phyloP scores from a whole-genome alignment of 176 grass and related monocot genomes.

The Bothriochloa decipiens region DNA sequence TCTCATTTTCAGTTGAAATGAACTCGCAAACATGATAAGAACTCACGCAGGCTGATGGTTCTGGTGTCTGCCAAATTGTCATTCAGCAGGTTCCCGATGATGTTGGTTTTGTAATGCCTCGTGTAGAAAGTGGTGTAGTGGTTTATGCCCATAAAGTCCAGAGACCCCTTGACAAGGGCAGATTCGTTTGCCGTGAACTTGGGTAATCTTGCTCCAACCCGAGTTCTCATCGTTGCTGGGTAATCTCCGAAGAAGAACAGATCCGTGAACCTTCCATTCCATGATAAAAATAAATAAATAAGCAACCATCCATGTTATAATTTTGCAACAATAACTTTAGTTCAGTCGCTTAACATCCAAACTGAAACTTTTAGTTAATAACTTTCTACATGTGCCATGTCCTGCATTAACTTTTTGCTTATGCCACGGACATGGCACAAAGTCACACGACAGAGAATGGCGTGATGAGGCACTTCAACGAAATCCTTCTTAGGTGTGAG shows the following conservation, averaged over 20 bases:
- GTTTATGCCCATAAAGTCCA: constrained; percentile 98
- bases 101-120: constrained; percentile 56
- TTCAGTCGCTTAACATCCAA: constrained; percentile 67
- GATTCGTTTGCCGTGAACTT: constrained; percentile 67
- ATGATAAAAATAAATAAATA: not conserved
- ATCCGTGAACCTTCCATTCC: constrained; percentile 86
- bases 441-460: too few species aligned
- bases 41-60: constrained; percentile 76
- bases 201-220: constrained; percentile 69
- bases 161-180: constrained; percentile 66
- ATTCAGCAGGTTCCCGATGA: constrained; percentile 56
- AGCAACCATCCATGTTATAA: not conserved
- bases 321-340: not conserved
- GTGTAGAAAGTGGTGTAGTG: constrained; percentile 95
- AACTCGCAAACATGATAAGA: not conserved
- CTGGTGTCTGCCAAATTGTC: constrained; percentile 78
- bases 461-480: too few species aligned
- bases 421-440: too few species aligned
- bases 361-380: constrained; percentile 94
- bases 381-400: too few species aligned
- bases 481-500: too few species aligned
- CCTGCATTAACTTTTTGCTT: too few species aligned
- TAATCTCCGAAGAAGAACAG: constrained; percentile 97
- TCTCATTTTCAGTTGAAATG: not conserved
- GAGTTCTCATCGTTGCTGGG: constrained; percentile 71